Base-by-base conservation (phyloP, 1,284 basidiomycete genomes). In the Cystobasidium sp. region DNA sequence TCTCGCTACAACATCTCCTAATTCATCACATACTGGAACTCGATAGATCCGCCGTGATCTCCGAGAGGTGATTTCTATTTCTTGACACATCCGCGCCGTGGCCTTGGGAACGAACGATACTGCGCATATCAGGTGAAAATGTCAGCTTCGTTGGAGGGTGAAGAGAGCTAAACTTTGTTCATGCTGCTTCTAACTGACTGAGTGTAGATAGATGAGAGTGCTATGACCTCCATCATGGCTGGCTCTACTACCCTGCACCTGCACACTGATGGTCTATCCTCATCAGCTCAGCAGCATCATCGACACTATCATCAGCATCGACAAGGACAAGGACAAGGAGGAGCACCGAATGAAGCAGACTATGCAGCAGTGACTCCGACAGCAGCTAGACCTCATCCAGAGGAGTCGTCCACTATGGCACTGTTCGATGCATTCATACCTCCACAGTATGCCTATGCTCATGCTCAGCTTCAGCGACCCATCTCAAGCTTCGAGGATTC, bases 311-410 rank as follows among this genome's bases (percentile, higher is more conserved):
- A 46, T n/a, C 44, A 10, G 31, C 61, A 46, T 8, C 44, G 20
- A 24, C 61, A 24, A 12, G 37, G 7, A 16, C 56, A 18, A 41
- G 56, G 43, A n/a, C n/a, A n/a, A 59, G 56, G 37, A 31, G 31
- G 31, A 31, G 31, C 39, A n/a, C 56, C 46, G 37, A 63, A 49
- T 41, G 61, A 63, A 41, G 61, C 61, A 63, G 61, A 63, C 46
- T 63, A 63, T 63, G 61, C 61, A 10, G 61, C 61, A 8, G 61
- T 63, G 46, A 63, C 61, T 6, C 61, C 61, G 8, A 63, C 61
- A 16, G 61, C 61, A 18, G 61, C 61, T n/a, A 46, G 61, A 22
- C 61, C 61, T 9, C 44, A 63, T 49, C 61, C 61, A 63, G 61
- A 63, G 61, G 47, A 63, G 61, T 41, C 24, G 37, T 49, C 24